A percentile compares a stretch with the other conserved stretches of the same genome.
Evolutionary conservation across 2,329 filamentous ascomycete genomes (phyloP).

Genomic region (Xylariaceae sp.): DNA sequence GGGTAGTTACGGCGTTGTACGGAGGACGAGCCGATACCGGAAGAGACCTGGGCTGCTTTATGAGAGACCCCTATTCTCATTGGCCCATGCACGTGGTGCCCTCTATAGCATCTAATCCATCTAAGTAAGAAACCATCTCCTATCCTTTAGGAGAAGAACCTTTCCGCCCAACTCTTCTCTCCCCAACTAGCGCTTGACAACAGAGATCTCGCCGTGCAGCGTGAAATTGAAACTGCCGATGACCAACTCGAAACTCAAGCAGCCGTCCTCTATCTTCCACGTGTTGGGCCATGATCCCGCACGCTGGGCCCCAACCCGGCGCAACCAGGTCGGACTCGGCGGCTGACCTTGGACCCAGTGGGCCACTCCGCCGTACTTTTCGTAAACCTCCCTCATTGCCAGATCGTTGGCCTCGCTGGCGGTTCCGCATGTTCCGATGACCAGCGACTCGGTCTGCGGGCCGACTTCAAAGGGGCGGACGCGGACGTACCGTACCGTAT

Average conservation of each 20-base stretch:
- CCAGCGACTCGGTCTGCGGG: background rate
- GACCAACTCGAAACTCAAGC: background rate
- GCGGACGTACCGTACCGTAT: background rate
- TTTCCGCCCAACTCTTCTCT: background rate
- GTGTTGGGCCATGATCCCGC: constrained; percentile 1
- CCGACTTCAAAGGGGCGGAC: background rate
- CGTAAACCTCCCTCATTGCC: constrained; percentile 5
- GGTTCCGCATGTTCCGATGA: background rate
- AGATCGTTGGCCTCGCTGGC: background rate
- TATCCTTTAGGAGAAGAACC: background rate
- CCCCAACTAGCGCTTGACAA: background rate
- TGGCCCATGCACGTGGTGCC: too few relatives aligned
- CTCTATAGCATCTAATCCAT: too few relatives aligned
- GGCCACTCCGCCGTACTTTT: constrained; percentile 4
- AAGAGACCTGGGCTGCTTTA: too few relatives aligned
- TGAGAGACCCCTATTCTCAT: too few relatives aligned
- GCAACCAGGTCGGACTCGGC: constrained; percentile 7
- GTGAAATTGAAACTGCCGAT: background rate
- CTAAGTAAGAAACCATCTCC: too few relatives aligned
- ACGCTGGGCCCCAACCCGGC: background rate
- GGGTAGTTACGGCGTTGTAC: too few relatives aligned
- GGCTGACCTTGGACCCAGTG: background rate
- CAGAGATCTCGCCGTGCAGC: background rate
- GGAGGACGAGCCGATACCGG: too few relatives aligned
- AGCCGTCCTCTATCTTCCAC: constrained; percentile 7